These are phyloP conservation scores for Solidago caesia DNA, from an alignment of 129 eudicot species.

Conservation along the genomic window DNA sequence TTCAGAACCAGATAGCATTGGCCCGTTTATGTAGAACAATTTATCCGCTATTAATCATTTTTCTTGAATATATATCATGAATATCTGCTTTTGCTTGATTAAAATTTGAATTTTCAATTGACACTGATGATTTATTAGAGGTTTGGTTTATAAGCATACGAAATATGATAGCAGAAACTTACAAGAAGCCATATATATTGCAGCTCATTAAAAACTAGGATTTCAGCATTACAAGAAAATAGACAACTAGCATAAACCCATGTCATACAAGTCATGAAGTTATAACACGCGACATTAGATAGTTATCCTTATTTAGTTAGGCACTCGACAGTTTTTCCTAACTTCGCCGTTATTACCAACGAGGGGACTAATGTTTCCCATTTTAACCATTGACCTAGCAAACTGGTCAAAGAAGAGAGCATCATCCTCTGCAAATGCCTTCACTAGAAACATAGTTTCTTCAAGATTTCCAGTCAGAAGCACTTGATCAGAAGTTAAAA, in stretches of 20 bases:
- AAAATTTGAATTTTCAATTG: background rate
- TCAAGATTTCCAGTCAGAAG: constrained; percentile 62
- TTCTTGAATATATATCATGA: too few relatives aligned
- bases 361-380: constrained; percentile 69
- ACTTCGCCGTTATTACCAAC: constrained; percentile 63
- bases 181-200: constrained; percentile 12
- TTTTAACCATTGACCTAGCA: constrained; percentile 66
- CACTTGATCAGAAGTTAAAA: constrained; percentile 75
- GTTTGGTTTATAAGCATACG: background rate
- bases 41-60: too few relatives aligned
- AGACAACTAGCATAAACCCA: constrained; percentile 18
- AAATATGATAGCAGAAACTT: constrained; percentile 8
- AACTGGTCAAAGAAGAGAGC: constrained; percentile 61
- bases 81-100: too few relatives aligned
- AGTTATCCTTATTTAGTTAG: constrained; percentile 32
- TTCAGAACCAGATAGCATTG: too few relatives aligned
- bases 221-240: constrained; percentile 20
- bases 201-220: constrained; percentile 15
- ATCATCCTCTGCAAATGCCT: constrained; percentile 56
- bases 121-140: background rate
- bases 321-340: constrained; percentile 61
- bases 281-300: constrained; percentile 6
- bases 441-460: constrained; percentile 56
- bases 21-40: too few relatives aligned
- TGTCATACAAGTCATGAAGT: background rate